Evolutionary conservation across 352 stramenopile genomes (phyloP).

Genomic region (Pilasporangium apinafurcum): DNA sequence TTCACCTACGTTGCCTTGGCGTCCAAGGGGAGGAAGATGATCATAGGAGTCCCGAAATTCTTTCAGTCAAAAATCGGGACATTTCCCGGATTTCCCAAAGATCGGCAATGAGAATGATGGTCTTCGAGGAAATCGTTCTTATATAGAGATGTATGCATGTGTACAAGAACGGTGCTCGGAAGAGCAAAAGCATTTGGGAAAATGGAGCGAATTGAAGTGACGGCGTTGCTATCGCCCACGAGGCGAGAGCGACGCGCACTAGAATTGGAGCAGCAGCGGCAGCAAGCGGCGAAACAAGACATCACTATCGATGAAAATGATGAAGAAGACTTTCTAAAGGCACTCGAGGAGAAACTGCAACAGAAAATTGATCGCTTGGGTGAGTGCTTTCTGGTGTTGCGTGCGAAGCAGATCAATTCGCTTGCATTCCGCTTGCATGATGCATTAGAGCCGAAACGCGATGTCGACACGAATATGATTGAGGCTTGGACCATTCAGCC

Average conservation of each 20-base stretch:
- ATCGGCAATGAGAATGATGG: too few species aligned
- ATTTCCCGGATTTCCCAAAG: slow-evolving; percentile 3
- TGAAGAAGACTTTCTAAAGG: slow-evolving; percentile 57
- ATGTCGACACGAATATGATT: slow-evolving; percentile 51
- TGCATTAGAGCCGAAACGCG: slow-evolving; percentile 62
- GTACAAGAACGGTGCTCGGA: too few species aligned
- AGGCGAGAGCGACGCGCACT: slow-evolving; percentile 6
- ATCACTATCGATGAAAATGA: slow-evolving; percentile 45
- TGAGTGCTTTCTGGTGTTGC: slow-evolving; percentile 59
- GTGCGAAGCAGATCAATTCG: slow-evolving; percentile 58
- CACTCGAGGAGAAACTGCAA: slow-evolving; percentile 65
- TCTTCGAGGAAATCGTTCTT: neutral
- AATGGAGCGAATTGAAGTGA: slow-evolving; percentile 62
- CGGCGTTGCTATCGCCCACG: slow-evolving; percentile 30
- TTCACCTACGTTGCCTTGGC: too few species aligned
- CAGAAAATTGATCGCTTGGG: slow-evolving; percentile 39
- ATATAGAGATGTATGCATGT: too few species aligned
- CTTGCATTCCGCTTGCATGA: slow-evolving; percentile 64
- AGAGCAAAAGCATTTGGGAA: too few species aligned
- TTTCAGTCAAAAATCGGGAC: neutral
- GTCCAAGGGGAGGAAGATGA: too few species aligned
- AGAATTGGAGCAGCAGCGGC: slow-evolving; percentile 1
- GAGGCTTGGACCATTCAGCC: slow-evolving; percentile 77
- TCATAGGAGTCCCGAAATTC: slow-evolving; percentile 4
- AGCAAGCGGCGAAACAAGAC: slow-evolving; percentile 9